Evolutionary conservation across 1,139 yeast species (phyloP), one percentile per base, ranked within the genome.

Genomic region (Meyerozyma guilliermondii): DNA sequence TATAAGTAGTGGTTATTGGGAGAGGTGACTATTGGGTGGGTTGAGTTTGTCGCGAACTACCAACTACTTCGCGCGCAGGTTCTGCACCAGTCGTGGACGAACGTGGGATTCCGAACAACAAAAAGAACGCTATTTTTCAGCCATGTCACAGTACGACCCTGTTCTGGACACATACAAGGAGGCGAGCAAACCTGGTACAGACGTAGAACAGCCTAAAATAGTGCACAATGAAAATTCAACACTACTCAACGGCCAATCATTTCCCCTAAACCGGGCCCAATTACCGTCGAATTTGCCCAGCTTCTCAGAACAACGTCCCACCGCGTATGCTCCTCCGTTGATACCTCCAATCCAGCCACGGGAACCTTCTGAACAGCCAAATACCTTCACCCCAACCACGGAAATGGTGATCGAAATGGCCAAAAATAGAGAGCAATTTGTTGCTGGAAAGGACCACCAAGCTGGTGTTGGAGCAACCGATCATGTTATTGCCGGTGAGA

Each of bases 61-160:
- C 33, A 29, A 29, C 16, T 28, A 27, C 30, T 13, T 11, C 22
- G 30, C 33, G 16, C 33, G 33, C 33, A 16, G 18, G 13, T 13
- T n/a, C 14, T 27, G 11, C 10, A 29, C 14, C 16, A 11, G 33
- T 29, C 33, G 33, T 13, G 33, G 33, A 29, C 33, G 16, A 29
- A 29, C 33, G 33, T 29, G 33, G 13, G 13, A 26, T 18, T 9
- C 16, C 33, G 14, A 27, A 29, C 14, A 13, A 16, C 7, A 2
- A n/a, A n/a, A 5, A 29, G 3, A 8, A 13, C 13, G 7, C 17
- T 9, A 9, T 6, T 29, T 29, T 29, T 29, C 17, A 5, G 18
- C 16, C 33, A 33, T 33, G 36, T 33, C 36, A 5, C 36, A 33
- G n/a, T 33, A 33, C 24, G 36, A 33, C 20, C 36, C 36, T 16